These are phyloP conservation scores for Ilyonectria robusta DNA, from an alignment of 2,329 filamentous ascomycete species.

Conservation along the genomic window DNA sequence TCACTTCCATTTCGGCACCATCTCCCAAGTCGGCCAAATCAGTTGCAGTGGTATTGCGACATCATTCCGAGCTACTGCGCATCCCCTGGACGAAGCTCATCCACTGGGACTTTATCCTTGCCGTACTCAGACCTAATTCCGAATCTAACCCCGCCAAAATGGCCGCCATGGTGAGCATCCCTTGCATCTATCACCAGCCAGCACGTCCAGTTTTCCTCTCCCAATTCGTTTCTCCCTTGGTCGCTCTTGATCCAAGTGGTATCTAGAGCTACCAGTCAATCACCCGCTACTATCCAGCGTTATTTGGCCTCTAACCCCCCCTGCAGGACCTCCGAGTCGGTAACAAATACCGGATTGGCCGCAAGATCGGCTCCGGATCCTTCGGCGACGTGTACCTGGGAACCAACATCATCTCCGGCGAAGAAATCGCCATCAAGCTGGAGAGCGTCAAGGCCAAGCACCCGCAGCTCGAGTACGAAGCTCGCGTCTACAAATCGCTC, in stretches of 20 bases:
- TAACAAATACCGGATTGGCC: slow-evolving; percentile 99
- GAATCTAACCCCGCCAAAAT: slow-evolving; percentile 53
- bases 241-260: background rate
- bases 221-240: background rate
- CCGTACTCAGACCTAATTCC: background rate
- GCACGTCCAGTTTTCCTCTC: background rate
- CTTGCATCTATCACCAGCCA: background rate
- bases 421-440: slow-evolving; percentile 99
- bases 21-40: background rate
- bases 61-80: background rate
- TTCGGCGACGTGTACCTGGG: slow-evolving; percentile 99
- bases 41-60: background rate
- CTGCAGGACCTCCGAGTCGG: slow-evolving; percentile 95
- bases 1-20: background rate
- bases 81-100: background rate
- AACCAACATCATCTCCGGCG: slow-evolving; percentile 99
- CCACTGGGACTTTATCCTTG: too few species aligned
- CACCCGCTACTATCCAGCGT: slow-evolving; percentile 6
- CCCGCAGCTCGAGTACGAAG: slow-evolving; percentile 98
- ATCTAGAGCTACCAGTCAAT: background rate
- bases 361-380: slow-evolving; percentile 97
- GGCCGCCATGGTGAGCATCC: slow-evolving; percentile 65
- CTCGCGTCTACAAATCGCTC: slow-evolving; percentile 90
- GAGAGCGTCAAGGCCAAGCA: slow-evolving; percentile 99
- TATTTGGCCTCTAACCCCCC: too few species aligned